Conservation (phyloP, 2,329 filamentous ascomycete species). For the Cercospora sp. region DNA sequence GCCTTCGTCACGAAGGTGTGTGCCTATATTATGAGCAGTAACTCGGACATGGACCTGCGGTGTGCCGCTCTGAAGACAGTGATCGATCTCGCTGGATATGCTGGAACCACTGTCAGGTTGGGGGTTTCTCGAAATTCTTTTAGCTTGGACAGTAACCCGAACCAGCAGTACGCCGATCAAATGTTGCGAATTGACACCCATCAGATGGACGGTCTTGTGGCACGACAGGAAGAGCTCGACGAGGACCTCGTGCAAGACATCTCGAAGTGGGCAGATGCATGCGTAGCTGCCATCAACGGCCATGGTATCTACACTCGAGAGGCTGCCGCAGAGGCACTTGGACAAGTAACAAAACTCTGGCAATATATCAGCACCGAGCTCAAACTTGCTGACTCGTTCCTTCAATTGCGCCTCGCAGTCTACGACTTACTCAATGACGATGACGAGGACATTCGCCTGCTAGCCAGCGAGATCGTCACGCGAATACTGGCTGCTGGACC, state of each 20-base stretch:
- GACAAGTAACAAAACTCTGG: constrained; percentile 27
- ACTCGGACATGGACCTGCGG: constrained; percentile 17
- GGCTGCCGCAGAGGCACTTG: constrained; percentile 33
- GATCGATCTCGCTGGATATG: neutral
- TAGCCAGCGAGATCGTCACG: constrained; percentile 57
- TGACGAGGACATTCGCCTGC: constrained; percentile 80
- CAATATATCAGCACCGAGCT: constrained; percentile 3
- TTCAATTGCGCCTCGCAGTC: constrained; percentile 64
- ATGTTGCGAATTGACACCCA: constrained; percentile 25
- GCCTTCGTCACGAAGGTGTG: constrained; percentile 17
- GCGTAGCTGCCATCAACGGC: constrained; percentile 27
- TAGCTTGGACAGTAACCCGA: neutral
- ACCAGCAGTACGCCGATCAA: constrained; percentile 30
- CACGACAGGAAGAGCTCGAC: neutral
- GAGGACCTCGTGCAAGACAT: constrained; percentile 7
- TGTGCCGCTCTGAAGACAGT: constrained; percentile 20
- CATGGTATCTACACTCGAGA: constrained; percentile 33
- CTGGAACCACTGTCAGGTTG: neutral
- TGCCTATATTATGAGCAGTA: constrained; percentile 8
- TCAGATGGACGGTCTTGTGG: constrained; percentile 13
- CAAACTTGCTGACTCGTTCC: constrained; percentile 34
- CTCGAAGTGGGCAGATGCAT: constrained; percentile 20
- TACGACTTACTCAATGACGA: constrained; percentile 85
- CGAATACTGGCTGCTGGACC: constrained; percentile 45
- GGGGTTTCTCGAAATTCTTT: neutral